These are phyloP conservation scores for Ophiostoma triangulosporum DNA, from an alignment of 2,329 filamentous ascomycete species.

Conservation along the genomic window DNA sequence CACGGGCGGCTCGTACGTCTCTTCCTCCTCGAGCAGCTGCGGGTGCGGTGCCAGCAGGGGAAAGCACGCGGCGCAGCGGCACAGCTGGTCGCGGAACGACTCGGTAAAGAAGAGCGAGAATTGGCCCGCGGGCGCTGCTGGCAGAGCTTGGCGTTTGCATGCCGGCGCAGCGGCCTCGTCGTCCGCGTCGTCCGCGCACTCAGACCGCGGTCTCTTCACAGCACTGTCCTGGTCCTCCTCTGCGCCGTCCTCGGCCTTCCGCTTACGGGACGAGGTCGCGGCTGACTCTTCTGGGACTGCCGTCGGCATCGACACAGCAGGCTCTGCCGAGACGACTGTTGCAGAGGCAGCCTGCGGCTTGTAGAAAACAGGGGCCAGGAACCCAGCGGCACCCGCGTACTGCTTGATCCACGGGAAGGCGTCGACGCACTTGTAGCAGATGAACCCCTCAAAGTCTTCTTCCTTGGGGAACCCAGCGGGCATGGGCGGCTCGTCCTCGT, in stretches of 20 bases:
- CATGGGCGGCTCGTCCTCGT: slow-evolving; percentile 41
- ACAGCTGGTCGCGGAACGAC: slow-evolving; percentile 69
- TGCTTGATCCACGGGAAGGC: slow-evolving; percentile 82
- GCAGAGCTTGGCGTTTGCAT: slow-evolving; percentile 51
- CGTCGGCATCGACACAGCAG: slow-evolving; percentile 4
- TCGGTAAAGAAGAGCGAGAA: slow-evolving; percentile 76
- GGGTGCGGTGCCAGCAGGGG: slow-evolving; percentile 54
- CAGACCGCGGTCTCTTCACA: slow-evolving; percentile 33
- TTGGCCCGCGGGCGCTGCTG: slow-evolving; percentile 36
- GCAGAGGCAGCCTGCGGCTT: slow-evolving; percentile 14
- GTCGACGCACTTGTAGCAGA: slow-evolving; percentile 89
- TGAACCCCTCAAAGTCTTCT: slow-evolving; percentile 75
- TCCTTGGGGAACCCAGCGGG: slow-evolving; percentile 81
- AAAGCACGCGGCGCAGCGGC: slow-evolving; percentile 73
- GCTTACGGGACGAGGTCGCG: slow-evolving; percentile 40
- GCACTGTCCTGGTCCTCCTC: slow-evolving; percentile 20
- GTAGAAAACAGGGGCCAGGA: slow-evolving; percentile 58
- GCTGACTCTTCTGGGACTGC: background rate
- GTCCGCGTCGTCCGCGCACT: slow-evolving; percentile 1
- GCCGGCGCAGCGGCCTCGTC: slow-evolving; percentile 1
- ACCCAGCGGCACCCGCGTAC: slow-evolving; percentile 70
- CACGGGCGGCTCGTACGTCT: slow-evolving; percentile 81
- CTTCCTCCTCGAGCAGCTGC: slow-evolving; percentile 86
- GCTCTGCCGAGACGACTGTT: background rate
- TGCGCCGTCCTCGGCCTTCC: slow-evolving; percentile 46